Evolutionary conservation across 2,329 filamentous ascomycete genomes (phyloP), one percentile per base, ranked within the genome.

Genomic region (Xylaria multiplex): DNA sequence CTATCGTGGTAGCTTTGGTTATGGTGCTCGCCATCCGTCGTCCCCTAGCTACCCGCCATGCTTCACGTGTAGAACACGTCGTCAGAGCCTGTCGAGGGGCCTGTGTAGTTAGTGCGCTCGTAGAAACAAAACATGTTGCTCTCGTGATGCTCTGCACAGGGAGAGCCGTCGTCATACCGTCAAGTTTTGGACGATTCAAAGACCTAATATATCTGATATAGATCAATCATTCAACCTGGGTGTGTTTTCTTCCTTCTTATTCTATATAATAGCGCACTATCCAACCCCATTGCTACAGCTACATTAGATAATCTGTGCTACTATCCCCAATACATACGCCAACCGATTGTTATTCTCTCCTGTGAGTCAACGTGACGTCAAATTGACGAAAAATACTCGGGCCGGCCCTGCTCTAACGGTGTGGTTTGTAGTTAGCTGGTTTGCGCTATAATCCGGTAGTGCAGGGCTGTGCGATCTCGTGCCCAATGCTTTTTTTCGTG

Each of bases 1-100:
- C 32, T 35, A 32, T 30, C 2, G 69, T 6, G n/a, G 75, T 71
- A 0, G 73, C 79, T 8, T 78, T 76, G 69, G 77, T 77, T 40
- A 76, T 71, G 1, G 74, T 80, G 11, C 79, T 78, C 69, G 79
- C 79, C 48, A 75, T 78, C 63, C 79, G 79, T 4, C 76, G 72
- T 52, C 68, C 69, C 14, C 67, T 53, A 0, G 16, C 49, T 24
- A 71, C 74, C 46, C 66, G 74, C 49, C 69, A 67, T 70, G 37
- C 30, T 48, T 58, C 30, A 50, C n/a, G 14, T 22, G 24, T 2
- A 46, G 13, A 6, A 49, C 16, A 46, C 50, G 56, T 64, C 30
- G 45, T 27, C 3, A 66, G 35, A 14, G 43, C 56, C 30, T 27
- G 48, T 24, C 43, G 56, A 57, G 42, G 14, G 6, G 27, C 30